A percentile compares a stretch with the other conserved stretches of the same genome.
phyloP scores from a whole-genome alignment of 257 asterid genomes.

The Cynanchum wilfordii region DNA sequence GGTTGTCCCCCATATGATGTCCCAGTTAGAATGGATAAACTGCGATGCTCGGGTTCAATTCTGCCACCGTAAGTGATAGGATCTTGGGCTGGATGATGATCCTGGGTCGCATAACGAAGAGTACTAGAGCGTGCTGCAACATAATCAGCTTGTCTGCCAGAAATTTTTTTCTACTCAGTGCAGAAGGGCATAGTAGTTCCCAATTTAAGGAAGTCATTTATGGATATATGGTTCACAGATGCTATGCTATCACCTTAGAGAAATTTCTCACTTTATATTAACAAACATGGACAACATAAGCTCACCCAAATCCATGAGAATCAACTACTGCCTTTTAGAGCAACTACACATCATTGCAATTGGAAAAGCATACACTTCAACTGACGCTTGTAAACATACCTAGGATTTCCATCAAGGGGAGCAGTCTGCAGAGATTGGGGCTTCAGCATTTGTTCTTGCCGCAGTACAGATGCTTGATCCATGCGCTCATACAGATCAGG shows the following conservation, averaged over 20 bases:
- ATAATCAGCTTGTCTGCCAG: constrained; percentile 96
- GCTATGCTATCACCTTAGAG: constrained; percentile 13
- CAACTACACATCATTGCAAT: neutral
- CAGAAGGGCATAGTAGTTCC: constrained; percentile 38
- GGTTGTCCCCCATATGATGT: constrained; percentile 69
- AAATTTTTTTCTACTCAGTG: constrained; percentile 72
- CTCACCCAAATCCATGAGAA: neutral
- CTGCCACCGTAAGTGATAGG: constrained; percentile 64
- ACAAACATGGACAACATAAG: neutral
- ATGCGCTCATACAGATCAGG: constrained; percentile 66
- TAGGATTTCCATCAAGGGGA: constrained; percentile 69
- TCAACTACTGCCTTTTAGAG: neutral
- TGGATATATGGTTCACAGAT: constrained; percentile 32
- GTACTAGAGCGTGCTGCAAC: constrained; percentile 69
- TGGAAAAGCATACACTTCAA: neutral
- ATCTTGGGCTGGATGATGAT: constrained; percentile 70
- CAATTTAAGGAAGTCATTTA: constrained; percentile 35
- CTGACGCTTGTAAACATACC: constrained; percentile 37
- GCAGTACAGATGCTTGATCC: constrained; percentile 53
- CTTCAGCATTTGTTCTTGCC: constrained; percentile 79
- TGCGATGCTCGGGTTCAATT: constrained; percentile 63
- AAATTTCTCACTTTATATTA: neutral
- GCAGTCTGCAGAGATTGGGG: constrained; percentile 65
- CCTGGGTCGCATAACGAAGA: constrained; percentile 27
- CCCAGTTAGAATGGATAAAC: constrained; percentile 50